Base-by-base conservation (phyloP, 768 basidiomycete genomes). In the Leccinum fibrillosum region DNA sequence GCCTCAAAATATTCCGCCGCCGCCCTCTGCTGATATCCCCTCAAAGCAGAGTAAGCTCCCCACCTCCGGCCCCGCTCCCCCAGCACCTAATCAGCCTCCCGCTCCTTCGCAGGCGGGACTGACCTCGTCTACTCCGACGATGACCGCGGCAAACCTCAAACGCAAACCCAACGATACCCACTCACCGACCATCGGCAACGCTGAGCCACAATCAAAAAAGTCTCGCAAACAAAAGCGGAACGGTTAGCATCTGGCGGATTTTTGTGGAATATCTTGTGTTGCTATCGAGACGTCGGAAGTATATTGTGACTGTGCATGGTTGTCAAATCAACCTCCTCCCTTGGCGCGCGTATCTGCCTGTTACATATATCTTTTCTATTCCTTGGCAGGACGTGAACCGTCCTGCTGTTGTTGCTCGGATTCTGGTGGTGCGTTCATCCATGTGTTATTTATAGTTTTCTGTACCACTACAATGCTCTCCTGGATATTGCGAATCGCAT, bases 11-110 rank as follows among this genome's bases (percentile, higher is more conserved):
- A 63, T 61, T 39, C 70, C 76, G 2, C 72, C 75, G 1, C 72
- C 75, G 3, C 69, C 77, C 39, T 82, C 84, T 54, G 79, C 79
- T 53, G 76, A 77, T 57, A 84, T 83, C 25, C 83, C 82, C 12
- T 80, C 78, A 71, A 89, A 89, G 73, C 83, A 83, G 72, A 80
- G 82, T 66, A 86, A 87, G 68, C 79, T 80, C 51, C 80, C 82
- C 60, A 80, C 79, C 45, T 69, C 75, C 53, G 74, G 74, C 56
- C 69, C 73, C 49, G 71, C 74, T 57, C 71, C 82, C 59, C 69
- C 75, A 61, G 67, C 77, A 59, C 68, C 72, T 64, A 73, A 72
- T 72, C 71, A 72, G 69, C 70, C 73, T 64, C 71, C 72, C 68
- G 73, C 72, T 67, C 73, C 72, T 63, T 74, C 72, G 68, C 74